Conservation (phyloP, 345 rosid genomes). For the Eutrema heterophyllum region DNA sequence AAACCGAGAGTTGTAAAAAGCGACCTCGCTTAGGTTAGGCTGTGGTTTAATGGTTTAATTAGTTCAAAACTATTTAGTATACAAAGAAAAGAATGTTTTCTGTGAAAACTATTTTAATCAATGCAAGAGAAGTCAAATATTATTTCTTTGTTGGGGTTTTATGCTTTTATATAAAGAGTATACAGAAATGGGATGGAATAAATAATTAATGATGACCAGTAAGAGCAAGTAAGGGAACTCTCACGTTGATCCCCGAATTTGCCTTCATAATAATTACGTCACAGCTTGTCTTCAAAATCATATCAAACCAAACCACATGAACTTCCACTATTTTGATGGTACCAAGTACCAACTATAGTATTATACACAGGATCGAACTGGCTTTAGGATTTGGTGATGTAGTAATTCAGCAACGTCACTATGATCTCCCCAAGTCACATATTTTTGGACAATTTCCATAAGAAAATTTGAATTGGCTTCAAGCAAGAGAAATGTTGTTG, state of each 20-base stretch:
- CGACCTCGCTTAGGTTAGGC: not conserved
- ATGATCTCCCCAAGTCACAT: too few species aligned
- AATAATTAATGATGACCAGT: constrained; percentile 19
- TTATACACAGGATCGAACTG: not conserved
- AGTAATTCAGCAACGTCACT: too few species aligned
- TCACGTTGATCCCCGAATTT: constrained; percentile 8
- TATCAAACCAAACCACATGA: not conserved
- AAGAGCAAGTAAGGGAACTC: constrained; percentile 2
- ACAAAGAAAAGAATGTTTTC: not conserved
- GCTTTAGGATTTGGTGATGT: not conserved
- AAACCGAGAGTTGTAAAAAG: too few species aligned
- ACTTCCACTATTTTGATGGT: not conserved
- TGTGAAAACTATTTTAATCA: not conserved
- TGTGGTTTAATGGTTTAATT: not conserved
- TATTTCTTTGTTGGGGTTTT: constrained; percentile 9
- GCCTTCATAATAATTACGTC: constrained; percentile 9
- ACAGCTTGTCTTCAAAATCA: constrained; percentile 3
- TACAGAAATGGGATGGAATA: constrained; percentile 13
- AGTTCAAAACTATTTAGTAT: not conserved
- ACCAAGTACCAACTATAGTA: not conserved
- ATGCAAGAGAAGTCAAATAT: constrained; percentile 7
- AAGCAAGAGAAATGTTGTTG: not conserved
- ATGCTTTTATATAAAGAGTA: not conserved
- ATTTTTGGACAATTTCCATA: too few species aligned
- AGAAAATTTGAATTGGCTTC: not conserved